Conservation (phyloP, 2,329 filamentous ascomycete species). For the Calonectria hongkongensis region DNA sequence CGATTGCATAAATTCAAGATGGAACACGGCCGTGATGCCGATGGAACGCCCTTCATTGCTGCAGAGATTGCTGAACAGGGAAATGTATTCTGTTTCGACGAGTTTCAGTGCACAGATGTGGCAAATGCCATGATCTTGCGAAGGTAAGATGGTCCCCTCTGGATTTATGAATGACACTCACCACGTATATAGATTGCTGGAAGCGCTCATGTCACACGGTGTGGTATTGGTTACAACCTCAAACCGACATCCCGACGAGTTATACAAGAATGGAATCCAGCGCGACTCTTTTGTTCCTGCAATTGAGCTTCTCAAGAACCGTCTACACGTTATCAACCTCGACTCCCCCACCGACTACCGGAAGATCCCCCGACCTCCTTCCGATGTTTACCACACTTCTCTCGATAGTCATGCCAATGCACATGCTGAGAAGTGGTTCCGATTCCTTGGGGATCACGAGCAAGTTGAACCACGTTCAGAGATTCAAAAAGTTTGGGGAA, state of each 20-base stretch:
- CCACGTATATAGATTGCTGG: slow-evolving; percentile 77
- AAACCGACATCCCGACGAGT: slow-evolving; percentile 95
- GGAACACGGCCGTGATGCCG: slow-evolving; percentile 90
- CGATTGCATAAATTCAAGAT: slow-evolving; percentile 93
- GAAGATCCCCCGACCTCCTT: slow-evolving; percentile 94
- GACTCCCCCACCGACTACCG: slow-evolving; percentile 97
- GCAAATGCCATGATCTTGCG: slow-evolving; percentile 98
- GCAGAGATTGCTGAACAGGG: slow-evolving; percentile 92
- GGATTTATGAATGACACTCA: slow-evolving; percentile 39
- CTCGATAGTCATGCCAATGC: slow-evolving; percentile 84
- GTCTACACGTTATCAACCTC: slow-evolving; percentile 92
- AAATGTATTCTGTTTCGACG: slow-evolving; percentile 96
- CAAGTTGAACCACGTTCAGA: slow-evolving; percentile 84
- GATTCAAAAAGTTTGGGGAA: slow-evolving; percentile 91
- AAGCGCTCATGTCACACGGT: slow-evolving; percentile 96
- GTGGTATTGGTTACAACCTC: slow-evolving; percentile 97
- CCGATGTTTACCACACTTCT: slow-evolving; percentile 94
- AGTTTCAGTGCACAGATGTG: slow-evolving; percentile 99
- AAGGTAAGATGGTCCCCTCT: slow-evolving; percentile 65
- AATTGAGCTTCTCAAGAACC: slow-evolving; percentile 91
- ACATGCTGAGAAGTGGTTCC: slow-evolving; percentile 96
- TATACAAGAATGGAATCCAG: slow-evolving; percentile 99
- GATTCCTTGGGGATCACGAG: slow-evolving; percentile 90
- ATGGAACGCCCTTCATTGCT: slow-evolving; percentile 92
- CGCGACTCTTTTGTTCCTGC: slow-evolving; percentile 96